Conservation (phyloP, 2,329 filamentous ascomycete species). For the Acephala macrosclerotiorum region DNA sequence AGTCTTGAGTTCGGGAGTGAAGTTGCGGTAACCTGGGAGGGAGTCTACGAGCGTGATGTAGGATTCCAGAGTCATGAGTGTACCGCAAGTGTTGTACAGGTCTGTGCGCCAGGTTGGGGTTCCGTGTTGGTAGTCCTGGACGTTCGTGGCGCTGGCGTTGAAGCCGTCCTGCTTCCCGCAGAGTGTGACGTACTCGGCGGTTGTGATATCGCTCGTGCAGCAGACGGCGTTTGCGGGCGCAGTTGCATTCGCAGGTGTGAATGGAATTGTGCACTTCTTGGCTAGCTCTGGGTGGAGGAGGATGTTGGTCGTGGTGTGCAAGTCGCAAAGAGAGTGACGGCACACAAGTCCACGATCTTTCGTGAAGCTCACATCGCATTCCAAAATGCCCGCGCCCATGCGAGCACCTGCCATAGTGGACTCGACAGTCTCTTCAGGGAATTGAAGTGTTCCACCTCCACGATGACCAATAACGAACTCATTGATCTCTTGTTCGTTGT, state of each 20-base stretch:
- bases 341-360: conserved; percentile 34
- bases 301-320: conserved; percentile 36
- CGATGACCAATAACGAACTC: conserved; percentile 32
- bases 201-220: conserved; percentile 36
- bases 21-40: conserved; percentile 27
- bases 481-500: conserved; percentile 24
- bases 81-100: conserved; percentile 34
- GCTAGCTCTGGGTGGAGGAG: conserved; percentile 28
- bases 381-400: conserved; percentile 34
- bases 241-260: conserved; percentile 27
- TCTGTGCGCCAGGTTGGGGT: conserved; percentile 33
- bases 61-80: conserved; percentile 29
- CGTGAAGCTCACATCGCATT: conserved; percentile 36
- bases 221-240: conserved; percentile 29
- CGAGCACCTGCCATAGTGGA: conserved; percentile 30
- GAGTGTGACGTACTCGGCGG: conserved; percentile 28
- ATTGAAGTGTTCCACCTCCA: conserved; percentile 33
- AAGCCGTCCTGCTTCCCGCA: conserved; percentile 35
- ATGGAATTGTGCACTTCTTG: conserved; percentile 30
- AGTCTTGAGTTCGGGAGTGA: conserved; percentile 35
- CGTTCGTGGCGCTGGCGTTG: conserved; percentile 31
- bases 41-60: conserved; percentile 35
- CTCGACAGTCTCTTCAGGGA: conserved; percentile 33
- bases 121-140: conserved; percentile 29
- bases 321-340: conserved; percentile 34